These are phyloP conservation scores for Chaetothyriales sp. DNA, from an alignment of 2,329 filamentous ascomycete genomes.

Conservation along the genomic window DNA sequence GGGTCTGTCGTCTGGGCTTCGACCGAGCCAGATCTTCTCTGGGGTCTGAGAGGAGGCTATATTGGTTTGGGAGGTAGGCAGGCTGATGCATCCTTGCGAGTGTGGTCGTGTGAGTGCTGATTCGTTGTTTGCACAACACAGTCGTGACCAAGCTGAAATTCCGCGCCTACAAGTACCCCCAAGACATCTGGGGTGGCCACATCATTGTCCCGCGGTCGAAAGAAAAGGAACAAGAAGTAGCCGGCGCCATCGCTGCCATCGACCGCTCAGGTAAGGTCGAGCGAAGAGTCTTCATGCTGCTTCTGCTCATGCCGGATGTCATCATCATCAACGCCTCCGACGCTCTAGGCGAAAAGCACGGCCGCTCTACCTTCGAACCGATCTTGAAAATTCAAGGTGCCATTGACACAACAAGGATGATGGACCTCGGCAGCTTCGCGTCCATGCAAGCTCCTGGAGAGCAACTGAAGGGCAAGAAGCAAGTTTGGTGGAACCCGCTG, in stretches of 20 bases:
- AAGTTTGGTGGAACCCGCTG: slow-evolving; percentile 5
- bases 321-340: slow-evolving; percentile 10
- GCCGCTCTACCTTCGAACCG: slow-evolving; percentile 10
- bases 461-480: slow-evolving; percentile 1
- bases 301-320: slow-evolving; percentile 9
- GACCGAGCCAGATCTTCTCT: slow-evolving; percentile 28
- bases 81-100: no score
- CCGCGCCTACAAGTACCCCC: slow-evolving; percentile 8
- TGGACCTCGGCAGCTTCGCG: slow-evolving; percentile 3
- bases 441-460: background rate
- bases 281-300: slow-evolving; percentile 7
- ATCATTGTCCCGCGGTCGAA: slow-evolving; percentile 11
- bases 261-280: slow-evolving; percentile 4
- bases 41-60: slow-evolving; percentile 30
- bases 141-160: slow-evolving; percentile 11
- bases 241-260: slow-evolving; percentile 7
- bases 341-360: slow-evolving; percentile 6
- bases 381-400: slow-evolving; percentile 10
- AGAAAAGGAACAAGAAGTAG: slow-evolving; percentile 5
- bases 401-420: slow-evolving; percentile 8
- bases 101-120: no score
- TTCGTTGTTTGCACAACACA: no score
- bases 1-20: slow-evolving; percentile 28
- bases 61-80: no score
- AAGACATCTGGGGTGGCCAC: slow-evolving; percentile 10